Percentiles rank a stretch among this genome's conserved stretches.
Conservation (phyloP, 2,329 filamentous ascomycete species). For the Fusarium papillatum region DNA sequence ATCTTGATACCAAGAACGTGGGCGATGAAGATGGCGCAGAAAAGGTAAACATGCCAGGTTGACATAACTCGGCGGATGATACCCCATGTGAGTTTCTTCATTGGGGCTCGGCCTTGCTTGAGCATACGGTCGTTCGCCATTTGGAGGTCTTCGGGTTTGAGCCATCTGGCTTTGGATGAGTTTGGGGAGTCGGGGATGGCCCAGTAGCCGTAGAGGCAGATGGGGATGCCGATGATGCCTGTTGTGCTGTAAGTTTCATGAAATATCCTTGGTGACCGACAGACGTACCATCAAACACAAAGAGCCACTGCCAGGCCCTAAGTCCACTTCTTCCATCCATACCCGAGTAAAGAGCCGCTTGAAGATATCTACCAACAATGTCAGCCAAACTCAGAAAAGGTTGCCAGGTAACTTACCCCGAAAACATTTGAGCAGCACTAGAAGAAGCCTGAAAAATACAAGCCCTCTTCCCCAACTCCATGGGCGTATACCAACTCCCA, state of each 20-base stretch:
- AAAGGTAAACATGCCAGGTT: conserved; percentile 48
- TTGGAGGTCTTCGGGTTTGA: conserved; percentile 42
- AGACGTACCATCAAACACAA: conserved; percentile 61
- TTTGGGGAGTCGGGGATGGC: conserved; percentile 50
- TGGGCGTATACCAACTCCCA: conserved; percentile 55
- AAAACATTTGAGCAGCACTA: conserved; percentile 56
- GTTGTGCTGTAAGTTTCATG: no score
- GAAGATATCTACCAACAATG: conserved; percentile 48
- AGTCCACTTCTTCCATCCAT: conserved; percentile 54
- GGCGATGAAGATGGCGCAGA: conserved; percentile 50
- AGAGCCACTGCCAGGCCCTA: conserved; percentile 60
- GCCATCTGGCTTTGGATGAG: conserved; percentile 42
- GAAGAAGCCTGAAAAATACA: conserved; percentile 56
- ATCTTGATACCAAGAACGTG: conserved; percentile 51
- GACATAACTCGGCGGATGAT: conserved; percentile 46
- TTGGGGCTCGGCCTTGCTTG: conserved; percentile 45
- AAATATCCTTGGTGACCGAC: no score
- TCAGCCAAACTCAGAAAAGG: neutral
- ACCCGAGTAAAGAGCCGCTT: conserved; percentile 55
- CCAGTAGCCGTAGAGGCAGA: conserved; percentile 49
- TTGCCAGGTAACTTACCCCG: conserved; percentile 36
- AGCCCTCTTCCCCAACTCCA: conserved; percentile 55
- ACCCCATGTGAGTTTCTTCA: conserved; percentile 46
- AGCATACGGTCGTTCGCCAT: conserved; percentile 49
- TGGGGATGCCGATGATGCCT: conserved; percentile 47